A percentile compares a stretch with the other conserved stretches of the same genome.
These are phyloP conservation scores for Acanthamoeba triangularis DNA, from an alignment of 208 protist species.

Conservation along the genomic window DNA sequence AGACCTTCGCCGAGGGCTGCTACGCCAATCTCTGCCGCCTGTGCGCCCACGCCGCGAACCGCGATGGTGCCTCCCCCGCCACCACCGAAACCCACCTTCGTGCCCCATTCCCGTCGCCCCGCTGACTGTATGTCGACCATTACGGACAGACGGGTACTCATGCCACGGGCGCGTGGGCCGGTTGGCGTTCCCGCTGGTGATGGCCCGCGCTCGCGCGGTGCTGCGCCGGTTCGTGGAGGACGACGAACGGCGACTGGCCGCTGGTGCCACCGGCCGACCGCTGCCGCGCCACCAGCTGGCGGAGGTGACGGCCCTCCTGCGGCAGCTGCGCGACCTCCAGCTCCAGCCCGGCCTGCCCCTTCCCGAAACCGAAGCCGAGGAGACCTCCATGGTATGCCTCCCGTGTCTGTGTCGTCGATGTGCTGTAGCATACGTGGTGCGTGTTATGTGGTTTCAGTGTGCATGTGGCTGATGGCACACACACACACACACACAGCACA, in stretches of 20 bases:
- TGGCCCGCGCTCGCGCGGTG: constrained; percentile 12
- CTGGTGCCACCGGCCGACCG: background rate
- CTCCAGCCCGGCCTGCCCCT: constrained; percentile 26
- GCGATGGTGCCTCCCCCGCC: background rate
- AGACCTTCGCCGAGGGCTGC: constrained; percentile 71
- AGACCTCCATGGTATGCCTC: background rate
- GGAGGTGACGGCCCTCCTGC: constrained; percentile 18
- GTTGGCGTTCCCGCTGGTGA: constrained; percentile 66
- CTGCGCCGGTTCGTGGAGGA: constrained; percentile 64
- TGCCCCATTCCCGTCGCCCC: background rate
- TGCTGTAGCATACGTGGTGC: no score
- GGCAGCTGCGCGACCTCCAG: constrained; percentile 44
- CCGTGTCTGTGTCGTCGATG: background rate
- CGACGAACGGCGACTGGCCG: background rate
- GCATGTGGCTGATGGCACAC: background rate
- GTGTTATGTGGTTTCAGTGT: background rate
- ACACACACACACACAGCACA: background rate
- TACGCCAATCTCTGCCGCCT: constrained; percentile 57
- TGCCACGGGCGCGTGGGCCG: constrained; percentile 34
- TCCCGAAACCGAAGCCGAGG: constrained; percentile 4
- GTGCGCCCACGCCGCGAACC: constrained; percentile 20
- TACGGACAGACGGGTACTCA: constrained; percentile 36
- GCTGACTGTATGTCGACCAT: background rate
- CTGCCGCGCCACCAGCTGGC: constrained; percentile 71
- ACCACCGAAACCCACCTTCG: background rate